These are phyloP conservation scores for Pseudodiploospora longispora DNA, from an alignment of 2,329 filamentous ascomycete species.

Conservation along the genomic window DNA sequence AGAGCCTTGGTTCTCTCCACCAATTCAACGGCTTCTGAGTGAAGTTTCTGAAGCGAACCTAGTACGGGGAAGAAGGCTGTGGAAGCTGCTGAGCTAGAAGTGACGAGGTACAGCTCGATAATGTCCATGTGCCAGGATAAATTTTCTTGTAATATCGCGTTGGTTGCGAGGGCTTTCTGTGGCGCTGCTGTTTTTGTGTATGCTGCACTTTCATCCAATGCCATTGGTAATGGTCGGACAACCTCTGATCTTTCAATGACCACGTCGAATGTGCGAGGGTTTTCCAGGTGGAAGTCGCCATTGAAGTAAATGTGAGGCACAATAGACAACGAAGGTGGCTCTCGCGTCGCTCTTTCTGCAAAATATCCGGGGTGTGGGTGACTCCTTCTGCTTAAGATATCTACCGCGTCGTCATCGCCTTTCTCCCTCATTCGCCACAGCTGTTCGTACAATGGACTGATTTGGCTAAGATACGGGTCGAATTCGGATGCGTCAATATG, in stretches of 20 bases:
- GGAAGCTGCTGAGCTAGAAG: conserved; percentile 90
- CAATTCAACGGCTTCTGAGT: conserved; percentile 86
- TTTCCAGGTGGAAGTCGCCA: conserved; percentile 88
- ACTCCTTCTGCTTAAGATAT: conserved; percentile 25
- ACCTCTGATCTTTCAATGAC: conserved; percentile 95
- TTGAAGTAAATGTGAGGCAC: conserved; percentile 94
- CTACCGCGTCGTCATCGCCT: conserved; percentile 46
- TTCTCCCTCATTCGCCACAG: conserved; percentile 76
- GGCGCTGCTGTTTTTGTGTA: conserved; percentile 43
- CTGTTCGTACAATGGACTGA: conserved; percentile 82
- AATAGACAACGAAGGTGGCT: conserved; percentile 78
- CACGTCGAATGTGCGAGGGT: conserved; percentile 91
- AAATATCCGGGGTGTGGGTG: conserved; percentile 37
- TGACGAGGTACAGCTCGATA: conserved; percentile 92
- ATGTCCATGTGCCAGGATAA: conserved; percentile 99
- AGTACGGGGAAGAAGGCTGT: conserved; percentile 94
- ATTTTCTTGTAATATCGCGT: conserved; percentile 96
- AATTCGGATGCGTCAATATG: conserved; percentile 76
- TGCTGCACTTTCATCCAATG: conserved; percentile 46
- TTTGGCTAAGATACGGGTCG: conserved; percentile 73
- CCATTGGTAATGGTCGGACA: conserved; percentile 51
- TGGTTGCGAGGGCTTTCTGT: conserved; percentile 85
- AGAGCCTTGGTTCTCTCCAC: conserved; percentile 78
- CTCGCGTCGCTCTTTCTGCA: conserved; percentile 53
- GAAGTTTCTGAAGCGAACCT: conserved; percentile 81